These are phyloP conservation scores for Elaeis oleifera DNA, from an alignment of 202 grass and related monocot genomes.

Conservation along the genomic window DNA sequence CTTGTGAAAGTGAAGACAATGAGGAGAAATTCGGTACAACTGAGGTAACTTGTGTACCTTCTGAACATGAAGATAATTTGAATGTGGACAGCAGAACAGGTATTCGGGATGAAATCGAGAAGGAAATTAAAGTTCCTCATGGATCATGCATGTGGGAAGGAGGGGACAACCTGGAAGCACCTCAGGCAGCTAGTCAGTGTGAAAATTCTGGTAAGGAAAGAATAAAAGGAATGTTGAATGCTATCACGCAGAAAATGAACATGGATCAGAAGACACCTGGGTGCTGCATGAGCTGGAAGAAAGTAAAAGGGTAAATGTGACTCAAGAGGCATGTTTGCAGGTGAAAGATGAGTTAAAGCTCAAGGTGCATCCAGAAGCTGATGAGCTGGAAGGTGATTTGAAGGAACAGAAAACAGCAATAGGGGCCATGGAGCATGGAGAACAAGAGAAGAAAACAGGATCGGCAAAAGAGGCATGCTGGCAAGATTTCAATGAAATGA, in stretches of 20 bases:
- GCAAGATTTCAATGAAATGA: slow-evolving; percentile 18
- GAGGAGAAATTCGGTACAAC: slow-evolving; percentile 17
- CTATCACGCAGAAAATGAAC: slow-evolving; percentile 21
- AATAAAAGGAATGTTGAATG: slow-evolving; percentile 26
- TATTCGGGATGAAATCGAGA: neutral
- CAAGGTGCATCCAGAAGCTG: slow-evolving; percentile 7
- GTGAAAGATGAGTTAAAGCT: slow-evolving; percentile 10
- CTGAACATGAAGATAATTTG: slow-evolving; percentile 8
- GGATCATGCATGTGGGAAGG: slow-evolving; percentile 18
- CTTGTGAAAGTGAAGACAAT: slow-evolving; percentile 24
- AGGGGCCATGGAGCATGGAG: slow-evolving; percentile 14
- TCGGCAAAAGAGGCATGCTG: slow-evolving; percentile 10
- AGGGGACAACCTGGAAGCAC: slow-evolving; percentile 12
- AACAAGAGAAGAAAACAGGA: slow-evolving; percentile 32
- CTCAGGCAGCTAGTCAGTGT: slow-evolving; percentile 7
- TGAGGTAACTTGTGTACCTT: slow-evolving; percentile 22
- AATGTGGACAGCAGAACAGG: neutral
- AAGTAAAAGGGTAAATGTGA: slow-evolving; percentile 25
- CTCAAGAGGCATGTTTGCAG: slow-evolving; percentile 8
- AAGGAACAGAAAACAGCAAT: slow-evolving; percentile 28
- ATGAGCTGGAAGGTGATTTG: slow-evolving; percentile 17
- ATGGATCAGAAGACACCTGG: slow-evolving; percentile 21
- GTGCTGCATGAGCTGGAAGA: slow-evolving; percentile 23
- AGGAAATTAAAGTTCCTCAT: slow-evolving; percentile 21
- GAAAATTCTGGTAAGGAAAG: slow-evolving; percentile 24